Evolutionary conservation across 768 basidiomycete species (phyloP).

Genomic region (Wakefieldia striispora): DNA sequence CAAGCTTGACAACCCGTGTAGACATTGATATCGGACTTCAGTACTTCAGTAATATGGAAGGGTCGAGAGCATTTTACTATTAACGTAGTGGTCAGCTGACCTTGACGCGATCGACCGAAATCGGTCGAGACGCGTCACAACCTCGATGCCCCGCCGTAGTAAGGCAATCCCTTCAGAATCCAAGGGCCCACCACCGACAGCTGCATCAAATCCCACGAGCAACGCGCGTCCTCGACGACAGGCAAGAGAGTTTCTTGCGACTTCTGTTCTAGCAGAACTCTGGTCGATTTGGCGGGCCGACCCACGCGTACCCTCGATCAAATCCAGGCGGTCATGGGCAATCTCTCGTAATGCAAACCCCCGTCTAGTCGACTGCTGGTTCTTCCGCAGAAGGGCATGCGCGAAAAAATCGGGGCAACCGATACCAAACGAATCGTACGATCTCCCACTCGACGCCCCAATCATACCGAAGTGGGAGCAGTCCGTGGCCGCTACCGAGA

Average conservation of each 20-base stretch:
- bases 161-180: neutral
- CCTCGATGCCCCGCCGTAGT: conserved; percentile 14
- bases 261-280: conserved; percentile 21
- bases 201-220: neutral
- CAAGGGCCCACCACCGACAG: neutral
- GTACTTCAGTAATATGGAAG: too few relatives aligned
- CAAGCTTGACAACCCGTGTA: too few relatives aligned
- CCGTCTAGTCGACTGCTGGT: conserved; percentile 25
- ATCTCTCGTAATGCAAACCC: conserved; percentile 19
- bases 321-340: conserved; percentile 28
- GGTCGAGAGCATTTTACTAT: too few relatives aligned
- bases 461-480: conserved; percentile 9
- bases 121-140: neutral
- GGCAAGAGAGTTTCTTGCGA: conserved; percentile 11
- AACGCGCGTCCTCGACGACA: conserved; percentile 2
- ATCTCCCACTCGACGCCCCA: conserved; percentile 15
- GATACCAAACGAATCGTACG: conserved; percentile 18
- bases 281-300: conserved; percentile 30
- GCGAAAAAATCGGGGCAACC: conserved; percentile 25
- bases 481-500: conserved; percentile 2
- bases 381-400: conserved; percentile 19
- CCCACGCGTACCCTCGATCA: conserved; percentile 28
- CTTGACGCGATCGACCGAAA: neutral
- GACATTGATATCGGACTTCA: too few relatives aligned
- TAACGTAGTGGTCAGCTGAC: conserved; percentile 13